These are phyloP conservation scores for Stachybotrys chlorohalonatus DNA, from an alignment of 2,329 filamentous ascomycete species.

Conservation along the genomic window DNA sequence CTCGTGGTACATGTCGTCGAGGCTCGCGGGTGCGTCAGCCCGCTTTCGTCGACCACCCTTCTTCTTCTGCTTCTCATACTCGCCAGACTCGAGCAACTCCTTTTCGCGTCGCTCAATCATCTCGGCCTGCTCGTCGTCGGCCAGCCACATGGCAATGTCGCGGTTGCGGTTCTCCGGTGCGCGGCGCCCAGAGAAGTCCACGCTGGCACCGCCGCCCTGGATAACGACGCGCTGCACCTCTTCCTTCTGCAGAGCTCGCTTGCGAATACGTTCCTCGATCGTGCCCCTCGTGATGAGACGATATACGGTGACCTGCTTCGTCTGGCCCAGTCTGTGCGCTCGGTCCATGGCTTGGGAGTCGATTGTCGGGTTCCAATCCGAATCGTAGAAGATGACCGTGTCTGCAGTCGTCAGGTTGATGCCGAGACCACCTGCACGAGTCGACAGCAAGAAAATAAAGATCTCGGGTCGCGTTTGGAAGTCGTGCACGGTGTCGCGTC, in stretches of 20 bases:
- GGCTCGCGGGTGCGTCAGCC: conserved; percentile 47
- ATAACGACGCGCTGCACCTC: conserved; percentile 98
- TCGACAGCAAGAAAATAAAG: conserved; percentile 94
- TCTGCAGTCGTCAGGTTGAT: conserved; percentile 96
- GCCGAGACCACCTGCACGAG: conserved; percentile 91
- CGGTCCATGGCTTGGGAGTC: conserved; percentile 99
- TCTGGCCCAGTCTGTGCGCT: conserved; percentile 94
- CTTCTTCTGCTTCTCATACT: conserved; percentile 55
- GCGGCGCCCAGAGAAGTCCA: conserved; percentile 91
- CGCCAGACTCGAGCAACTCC: conserved; percentile 69
- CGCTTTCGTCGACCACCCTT: conserved; percentile 49
- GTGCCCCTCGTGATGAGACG: conserved; percentile 93
- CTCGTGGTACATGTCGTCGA: conserved; percentile 99
- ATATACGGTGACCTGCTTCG: conserved; percentile 92
- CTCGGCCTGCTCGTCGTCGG: conserved; percentile 92
- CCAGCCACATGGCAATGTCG: conserved; percentile 98
- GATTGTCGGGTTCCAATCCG: conserved; percentile 98
- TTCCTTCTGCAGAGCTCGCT: conserved; percentile 94
- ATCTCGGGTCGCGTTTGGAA: conserved; percentile 94
- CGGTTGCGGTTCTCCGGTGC: conserved; percentile 88
- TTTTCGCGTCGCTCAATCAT: conserved; percentile 89
- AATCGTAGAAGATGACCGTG: conserved; percentile 99
- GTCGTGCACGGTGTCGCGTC: conserved; percentile 90
- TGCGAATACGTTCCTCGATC: conserved; percentile 96
- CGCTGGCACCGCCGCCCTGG: conserved; percentile 78